Conservation (phyloP, 306 rosid species). For the Acacia crassicarpa region DNA sequence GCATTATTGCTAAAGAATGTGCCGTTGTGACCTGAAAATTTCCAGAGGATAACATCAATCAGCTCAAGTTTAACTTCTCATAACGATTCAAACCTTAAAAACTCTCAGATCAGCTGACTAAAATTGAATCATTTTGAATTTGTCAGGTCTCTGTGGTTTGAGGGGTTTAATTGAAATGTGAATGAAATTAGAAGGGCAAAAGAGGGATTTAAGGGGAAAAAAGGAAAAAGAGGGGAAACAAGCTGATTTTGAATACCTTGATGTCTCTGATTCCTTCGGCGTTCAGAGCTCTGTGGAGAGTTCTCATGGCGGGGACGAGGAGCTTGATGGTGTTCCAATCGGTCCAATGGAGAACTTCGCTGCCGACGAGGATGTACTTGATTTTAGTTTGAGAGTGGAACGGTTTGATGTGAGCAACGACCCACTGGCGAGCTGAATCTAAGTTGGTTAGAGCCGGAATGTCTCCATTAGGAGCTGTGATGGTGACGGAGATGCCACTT, state of each 20-base stretch:
- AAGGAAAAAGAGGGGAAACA: not conserved
- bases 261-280: slow-evolving; percentile 60
- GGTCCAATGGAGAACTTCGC: slow-evolving; percentile 72
- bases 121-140: not conserved
- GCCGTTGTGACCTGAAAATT: slow-evolving; percentile 66
- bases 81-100: not conserved
- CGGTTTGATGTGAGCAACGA: slow-evolving; percentile 48
- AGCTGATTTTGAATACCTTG: slow-evolving; percentile 43
- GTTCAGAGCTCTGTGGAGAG: slow-evolving; percentile 60
- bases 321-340: slow-evolving; percentile 39
- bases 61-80: not conserved
- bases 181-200: not conserved
- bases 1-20: slow-evolving; percentile 69
- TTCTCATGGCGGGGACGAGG: slow-evolving; percentile 81
- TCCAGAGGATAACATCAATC: not conserved
- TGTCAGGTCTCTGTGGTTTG: not conserved
- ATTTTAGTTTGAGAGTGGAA: slow-evolving; percentile 63
- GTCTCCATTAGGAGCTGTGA: slow-evolving; percentile 78
- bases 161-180: not conserved
- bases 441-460: slow-evolving; percentile 36
- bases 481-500: slow-evolving; percentile 64
- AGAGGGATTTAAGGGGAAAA: not conserved
- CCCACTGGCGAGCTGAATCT: slow-evolving; percentile 58
- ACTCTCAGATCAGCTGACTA: not conserved
- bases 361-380: slow-evolving; percentile 70